Conservation (phyloP, 2,329 filamentous ascomycete species). For the Alternaria triticimaculans region DNA sequence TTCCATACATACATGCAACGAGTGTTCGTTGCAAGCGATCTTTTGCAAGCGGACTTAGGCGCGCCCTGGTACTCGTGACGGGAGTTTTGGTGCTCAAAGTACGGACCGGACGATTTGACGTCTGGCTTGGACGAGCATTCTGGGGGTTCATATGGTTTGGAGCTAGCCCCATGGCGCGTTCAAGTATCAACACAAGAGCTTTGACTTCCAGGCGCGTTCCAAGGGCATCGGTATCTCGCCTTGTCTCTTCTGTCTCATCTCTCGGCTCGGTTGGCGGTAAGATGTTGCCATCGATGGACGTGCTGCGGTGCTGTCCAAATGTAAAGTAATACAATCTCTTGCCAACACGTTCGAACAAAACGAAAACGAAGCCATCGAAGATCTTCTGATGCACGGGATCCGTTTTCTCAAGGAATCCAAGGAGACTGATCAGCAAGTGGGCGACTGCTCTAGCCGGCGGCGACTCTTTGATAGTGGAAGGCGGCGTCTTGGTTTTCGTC, state of each 20-base stretch:
- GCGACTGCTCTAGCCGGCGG: conserved; percentile 36
- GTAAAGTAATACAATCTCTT: conserved; percentile 48
- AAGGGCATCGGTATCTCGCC: conserved; percentile 28
- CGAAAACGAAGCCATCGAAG: conserved; percentile 54
- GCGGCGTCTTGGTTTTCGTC: conserved; percentile 11
- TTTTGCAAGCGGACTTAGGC: conserved; percentile 47
- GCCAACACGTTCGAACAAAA: conserved; percentile 50
- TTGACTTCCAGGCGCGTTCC: conserved; percentile 47
- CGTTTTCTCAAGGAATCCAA: conserved; percentile 47
- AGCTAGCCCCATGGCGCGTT: conserved; percentile 49
- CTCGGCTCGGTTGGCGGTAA: conserved; percentile 11
- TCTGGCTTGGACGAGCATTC: conserved; percentile 12
- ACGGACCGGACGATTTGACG: conserved; percentile 20
- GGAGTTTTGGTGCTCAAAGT: conserved; percentile 34
- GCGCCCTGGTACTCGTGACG: conserved; percentile 34
- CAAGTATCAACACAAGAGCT: conserved; percentile 51
- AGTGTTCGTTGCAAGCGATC: conserved; percentile 55
- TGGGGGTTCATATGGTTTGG: conserved; percentile 45
- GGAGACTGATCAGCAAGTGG: conserved; percentile 45
- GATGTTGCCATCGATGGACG: conserved; percentile 38
- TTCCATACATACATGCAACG: conserved; percentile 53
- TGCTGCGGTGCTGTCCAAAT: conserved; percentile 44
- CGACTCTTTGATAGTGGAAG: conserved; percentile 26
- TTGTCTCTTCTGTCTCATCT: conserved; percentile 9
- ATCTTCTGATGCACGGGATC: conserved; percentile 46